A percentile compares a stretch with the other conserved stretches of the same genome.
Conservation (phyloP, 306 rosid genomes). For the Vicia villosa region DNA sequence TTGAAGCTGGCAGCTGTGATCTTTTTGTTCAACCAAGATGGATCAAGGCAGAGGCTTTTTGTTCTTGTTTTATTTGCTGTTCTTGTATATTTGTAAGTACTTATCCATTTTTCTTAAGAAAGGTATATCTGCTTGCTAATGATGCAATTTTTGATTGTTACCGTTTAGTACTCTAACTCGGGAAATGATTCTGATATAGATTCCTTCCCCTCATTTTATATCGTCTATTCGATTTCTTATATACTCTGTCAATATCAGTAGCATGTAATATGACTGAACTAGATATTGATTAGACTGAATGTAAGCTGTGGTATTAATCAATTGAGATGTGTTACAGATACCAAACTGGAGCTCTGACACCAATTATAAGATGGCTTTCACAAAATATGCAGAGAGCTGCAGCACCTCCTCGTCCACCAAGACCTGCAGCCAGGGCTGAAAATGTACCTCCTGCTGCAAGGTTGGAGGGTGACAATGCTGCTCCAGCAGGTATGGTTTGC, state of each 20-base stretch:
- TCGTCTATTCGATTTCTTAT: not conserved
- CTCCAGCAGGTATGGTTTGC: constrained; percentile 62
- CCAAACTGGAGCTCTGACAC: constrained; percentile 95
- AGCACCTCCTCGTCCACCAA: constrained; percentile 85
- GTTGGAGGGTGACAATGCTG: constrained; percentile 63
- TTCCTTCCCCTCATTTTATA: not conserved
- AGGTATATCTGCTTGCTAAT: constrained; percentile 17
- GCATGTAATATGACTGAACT: constrained; percentile 13
- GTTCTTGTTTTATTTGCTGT: constrained; percentile 82
- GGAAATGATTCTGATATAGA: constrained; percentile 16
- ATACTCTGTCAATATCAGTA: not conserved
- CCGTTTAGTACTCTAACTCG: not conserved
- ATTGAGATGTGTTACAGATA: constrained; percentile 57
- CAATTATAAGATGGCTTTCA: constrained; percentile 85
- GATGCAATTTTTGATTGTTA: constrained; percentile 17
- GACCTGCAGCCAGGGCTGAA: constrained; percentile 77
- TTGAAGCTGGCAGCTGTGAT: constrained; percentile 93
- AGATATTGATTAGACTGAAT: constrained; percentile 15
- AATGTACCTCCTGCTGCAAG: constrained; percentile 75
- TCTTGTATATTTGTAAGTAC: constrained; percentile 82
- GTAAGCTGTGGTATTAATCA: constrained; percentile 36
- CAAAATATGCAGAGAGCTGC: constrained; percentile 97
- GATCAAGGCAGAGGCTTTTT: constrained; percentile 87
- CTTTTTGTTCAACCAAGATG: constrained; percentile 95
- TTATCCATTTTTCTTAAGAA: not conserved